A percentile compares a stretch with the other conserved stretches of the same genome.
Conservation (phyloP, 139 green algal genomes). For the Coelastrella sp. region DNA sequence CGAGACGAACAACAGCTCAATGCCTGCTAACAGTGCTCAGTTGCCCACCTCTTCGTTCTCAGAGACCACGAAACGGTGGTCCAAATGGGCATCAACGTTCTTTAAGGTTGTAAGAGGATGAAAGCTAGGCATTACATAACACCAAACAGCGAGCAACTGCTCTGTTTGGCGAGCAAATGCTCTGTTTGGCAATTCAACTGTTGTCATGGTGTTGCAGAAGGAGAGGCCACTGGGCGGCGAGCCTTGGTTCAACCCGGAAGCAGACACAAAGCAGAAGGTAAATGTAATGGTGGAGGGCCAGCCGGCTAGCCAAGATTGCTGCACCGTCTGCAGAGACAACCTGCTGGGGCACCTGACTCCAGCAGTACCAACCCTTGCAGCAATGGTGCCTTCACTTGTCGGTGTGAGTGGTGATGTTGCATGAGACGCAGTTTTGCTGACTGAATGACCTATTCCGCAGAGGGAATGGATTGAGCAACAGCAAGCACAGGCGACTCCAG, state of each 20-base stretch:
- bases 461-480: conserved; percentile 68
- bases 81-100: conserved; percentile 25
- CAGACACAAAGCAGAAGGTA: conserved; percentile 43
- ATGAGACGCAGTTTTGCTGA: no score
- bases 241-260: conserved; percentile 49
- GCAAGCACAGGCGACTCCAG: conserved; percentile 46
- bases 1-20: not conserved
- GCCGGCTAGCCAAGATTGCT: not conserved
- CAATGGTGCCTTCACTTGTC: no score
- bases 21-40: not conserved
- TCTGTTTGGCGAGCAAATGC: not conserved
- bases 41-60: not conserved
- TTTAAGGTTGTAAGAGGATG: conserved; percentile 28
- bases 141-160: not conserved
- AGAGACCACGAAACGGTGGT: conserved; percentile 11
- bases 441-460: no score
- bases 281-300: not conserved
- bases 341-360: no score
- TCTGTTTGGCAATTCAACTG: no score
- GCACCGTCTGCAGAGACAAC: no score
- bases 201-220: no score
- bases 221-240: conserved; percentile 47
- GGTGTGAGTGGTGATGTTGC: not conserved
- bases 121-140: not conserved
- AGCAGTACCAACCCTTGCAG: no score